phyloP scores from a whole-genome alignment of 78 protist species.

The Cavenderia fasciculata region DNA sequence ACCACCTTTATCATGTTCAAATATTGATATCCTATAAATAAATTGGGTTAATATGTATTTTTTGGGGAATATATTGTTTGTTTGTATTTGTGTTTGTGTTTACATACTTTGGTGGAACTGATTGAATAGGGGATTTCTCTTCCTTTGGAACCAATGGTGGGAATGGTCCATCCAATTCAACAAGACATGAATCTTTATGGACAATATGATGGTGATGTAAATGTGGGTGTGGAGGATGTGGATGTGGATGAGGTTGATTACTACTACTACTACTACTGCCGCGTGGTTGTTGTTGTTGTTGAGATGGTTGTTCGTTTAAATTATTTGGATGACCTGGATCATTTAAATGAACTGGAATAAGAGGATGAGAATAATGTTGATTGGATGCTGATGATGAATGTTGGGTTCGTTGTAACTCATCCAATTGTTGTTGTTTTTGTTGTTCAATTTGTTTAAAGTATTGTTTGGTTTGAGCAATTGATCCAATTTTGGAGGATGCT shows the following conservation, averaged over 20 bases:
- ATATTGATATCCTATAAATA: conserved; percentile 51
- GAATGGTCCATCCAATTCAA: no score
- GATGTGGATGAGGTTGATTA: neutral
- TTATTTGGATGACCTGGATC: neutral
- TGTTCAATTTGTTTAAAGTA: conserved; percentile 8
- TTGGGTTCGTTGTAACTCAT: no score
- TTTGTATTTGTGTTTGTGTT: no score
- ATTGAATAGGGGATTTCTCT: no score
- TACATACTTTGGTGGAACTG: conserved; percentile 58
- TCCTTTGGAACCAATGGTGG: no score
- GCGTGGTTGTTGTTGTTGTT: no score
- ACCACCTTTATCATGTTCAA: conserved; percentile 82
- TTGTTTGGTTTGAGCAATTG: conserved; percentile 63
- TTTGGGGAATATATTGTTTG: neutral
- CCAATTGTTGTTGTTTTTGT: neutral
- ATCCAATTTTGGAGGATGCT: conserved; percentile 11
- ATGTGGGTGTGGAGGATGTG: no score
- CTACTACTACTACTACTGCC: no score
- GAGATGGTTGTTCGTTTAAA: no score
- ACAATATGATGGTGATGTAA: no score
- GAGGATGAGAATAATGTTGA: conserved; percentile 7
- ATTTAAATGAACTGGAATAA: conserved; percentile 36
- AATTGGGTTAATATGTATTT: neutral
- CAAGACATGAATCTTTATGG: no score
- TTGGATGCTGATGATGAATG: conserved; percentile 25